Percentiles rank a stretch among this genome's conserved stretches.
Evolutionary conservation across 2,329 filamentous ascomycete genomes (phyloP).

Genomic region (Passalora sequoiae): DNA sequence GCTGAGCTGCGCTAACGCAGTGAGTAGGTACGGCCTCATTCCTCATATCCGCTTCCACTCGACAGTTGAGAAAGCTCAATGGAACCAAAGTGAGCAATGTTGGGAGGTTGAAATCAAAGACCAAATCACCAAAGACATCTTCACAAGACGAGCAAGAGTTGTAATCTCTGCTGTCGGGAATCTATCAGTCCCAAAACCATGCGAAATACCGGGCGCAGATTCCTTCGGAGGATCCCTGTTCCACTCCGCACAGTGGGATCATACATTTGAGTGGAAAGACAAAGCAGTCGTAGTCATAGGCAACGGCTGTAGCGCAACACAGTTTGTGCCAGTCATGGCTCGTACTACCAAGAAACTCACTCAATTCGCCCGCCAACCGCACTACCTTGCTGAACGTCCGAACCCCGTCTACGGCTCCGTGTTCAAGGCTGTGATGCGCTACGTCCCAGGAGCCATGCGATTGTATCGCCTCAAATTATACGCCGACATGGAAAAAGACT

Average conservation of each 20-base stretch:
- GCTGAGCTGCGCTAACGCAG: no score
- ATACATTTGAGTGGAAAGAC: conserved; percentile 34
- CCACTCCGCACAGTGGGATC: conserved; percentile 42
- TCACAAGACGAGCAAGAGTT: conserved; percentile 20
- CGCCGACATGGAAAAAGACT: conserved; percentile 42
- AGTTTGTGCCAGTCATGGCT: conserved; percentile 45
- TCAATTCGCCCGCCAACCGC: conserved; percentile 49
- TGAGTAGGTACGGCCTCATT: conserved; percentile 20
- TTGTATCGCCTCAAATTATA: conserved; percentile 42
- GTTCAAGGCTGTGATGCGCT: conserved; percentile 44
- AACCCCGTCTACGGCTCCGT: conserved; percentile 39
- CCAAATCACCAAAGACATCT: conserved; percentile 20
- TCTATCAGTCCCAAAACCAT: conserved; percentile 26
- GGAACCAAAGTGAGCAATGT: conserved; percentile 23
- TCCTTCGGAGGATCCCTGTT: conserved; percentile 36
- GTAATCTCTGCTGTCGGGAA: conserved; percentile 30
- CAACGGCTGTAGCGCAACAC: conserved; percentile 47
- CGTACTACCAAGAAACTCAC: conserved; percentile 39
- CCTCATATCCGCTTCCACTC: conserved; percentile 24
- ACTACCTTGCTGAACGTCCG: conserved; percentile 45
- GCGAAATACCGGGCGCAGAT: conserved; percentile 29
- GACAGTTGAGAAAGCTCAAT: conserved; percentile 25
- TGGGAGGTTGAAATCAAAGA: conserved; percentile 29
- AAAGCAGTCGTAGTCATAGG: conserved; percentile 40
- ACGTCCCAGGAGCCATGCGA: conserved; percentile 43